Conservation (phyloP, 2,329 filamentous ascomycete genomes). For the Microcera coccophila region DNA sequence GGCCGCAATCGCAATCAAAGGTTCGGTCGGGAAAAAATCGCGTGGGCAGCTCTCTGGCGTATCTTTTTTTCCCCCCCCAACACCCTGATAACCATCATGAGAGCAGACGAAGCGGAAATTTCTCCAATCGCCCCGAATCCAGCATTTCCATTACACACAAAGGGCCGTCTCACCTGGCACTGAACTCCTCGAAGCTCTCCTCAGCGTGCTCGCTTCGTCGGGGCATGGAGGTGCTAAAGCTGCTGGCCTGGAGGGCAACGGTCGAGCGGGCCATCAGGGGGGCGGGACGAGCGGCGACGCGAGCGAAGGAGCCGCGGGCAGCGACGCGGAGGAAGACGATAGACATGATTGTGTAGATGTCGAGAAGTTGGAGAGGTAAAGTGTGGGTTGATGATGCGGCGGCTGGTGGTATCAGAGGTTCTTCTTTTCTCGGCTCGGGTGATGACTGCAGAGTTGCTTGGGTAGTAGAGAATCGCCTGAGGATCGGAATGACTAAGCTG, state of each 20-base stretch:
- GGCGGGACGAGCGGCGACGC: conserved; percentile 58
- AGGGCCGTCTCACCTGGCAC: conserved; percentile 70
- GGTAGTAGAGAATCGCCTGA: conserved; percentile 27
- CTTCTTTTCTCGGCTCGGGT: conserved; percentile 25
- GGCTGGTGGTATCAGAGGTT: conserved; percentile 20
- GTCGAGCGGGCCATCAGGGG: conserved; percentile 54
- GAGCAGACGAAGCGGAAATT: too few relatives aligned
- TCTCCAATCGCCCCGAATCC: neutral
- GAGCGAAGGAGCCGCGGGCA: conserved; percentile 57
- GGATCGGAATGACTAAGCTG: conserved; percentile 32
- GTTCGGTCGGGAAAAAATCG: conserved; percentile 25
- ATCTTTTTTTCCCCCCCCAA: conserved; percentile 22
- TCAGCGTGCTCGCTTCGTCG: conserved; percentile 68
- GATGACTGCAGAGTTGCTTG: conserved; percentile 31
- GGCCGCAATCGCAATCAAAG: conserved; percentile 24
- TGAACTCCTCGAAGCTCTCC: conserved; percentile 99
- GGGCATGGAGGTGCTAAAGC: conserved; percentile 61
- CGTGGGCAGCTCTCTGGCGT: conserved; percentile 24
- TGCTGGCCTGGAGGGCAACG: conserved; percentile 50
- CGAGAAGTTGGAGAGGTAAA: conserved; percentile 26
- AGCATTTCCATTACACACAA: conserved; percentile 5
- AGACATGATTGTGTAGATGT: conserved; percentile 56
- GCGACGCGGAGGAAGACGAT: conserved; percentile 66
- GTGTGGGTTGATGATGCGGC: conserved; percentile 19
- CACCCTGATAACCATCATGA: too few relatives aligned